Evolutionary conservation across 768 basidiomycete genomes (phyloP), one percentile per base, ranked within the genome.

Genomic region (Hypholoma fasciculare): DNA sequence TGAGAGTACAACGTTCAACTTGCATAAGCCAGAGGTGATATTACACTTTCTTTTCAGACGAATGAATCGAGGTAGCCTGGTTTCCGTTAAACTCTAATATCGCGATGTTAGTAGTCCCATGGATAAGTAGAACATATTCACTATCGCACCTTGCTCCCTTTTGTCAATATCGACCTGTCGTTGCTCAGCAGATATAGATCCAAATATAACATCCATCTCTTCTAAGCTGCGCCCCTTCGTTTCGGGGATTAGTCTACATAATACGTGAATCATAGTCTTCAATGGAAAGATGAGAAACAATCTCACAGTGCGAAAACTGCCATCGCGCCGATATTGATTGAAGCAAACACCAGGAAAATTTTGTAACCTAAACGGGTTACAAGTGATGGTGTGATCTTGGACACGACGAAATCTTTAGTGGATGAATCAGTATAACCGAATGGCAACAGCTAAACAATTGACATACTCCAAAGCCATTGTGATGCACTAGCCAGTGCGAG

Each of bases 381-480:
- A 61, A 92, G 75, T 23, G 78, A 77, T 2, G 87, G 90, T 9
- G 89, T 90, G 42, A 85, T 79, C 72, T 89, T 90, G 3, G 87
- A 78, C 17, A 92, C 78, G 53, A 87, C 54, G 30, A 65, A 59
- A n/a, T 63, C 63, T 65, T 30, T 7, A 17, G 39, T n/a, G 26
- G 13, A 26, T 49, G 1, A 23, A 19, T 34, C 16, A 42, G 17
- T 20, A 44, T n/a, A 20, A 14, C 37, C 23, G 23, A 23, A 23
- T 2, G 23, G 34, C 17, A n/a, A 2, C 12, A 20, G 4, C 26
- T 7, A 30, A 3, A 37, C 4, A 34, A 12, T 5, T 48, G 16
- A 78, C 84, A 54, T 63, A 88, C 88, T 92, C 81, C 82, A 92
- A 8, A 94, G 72, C 92, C 92, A 94, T 56, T 94, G 93, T 2